A percentile compares a stretch with the other conserved stretches of the same genome.
Evolutionary conservation across 2,329 filamentous ascomycete genomes (phyloP).

Genomic region (Colletotrichum scovillei): DNA sequence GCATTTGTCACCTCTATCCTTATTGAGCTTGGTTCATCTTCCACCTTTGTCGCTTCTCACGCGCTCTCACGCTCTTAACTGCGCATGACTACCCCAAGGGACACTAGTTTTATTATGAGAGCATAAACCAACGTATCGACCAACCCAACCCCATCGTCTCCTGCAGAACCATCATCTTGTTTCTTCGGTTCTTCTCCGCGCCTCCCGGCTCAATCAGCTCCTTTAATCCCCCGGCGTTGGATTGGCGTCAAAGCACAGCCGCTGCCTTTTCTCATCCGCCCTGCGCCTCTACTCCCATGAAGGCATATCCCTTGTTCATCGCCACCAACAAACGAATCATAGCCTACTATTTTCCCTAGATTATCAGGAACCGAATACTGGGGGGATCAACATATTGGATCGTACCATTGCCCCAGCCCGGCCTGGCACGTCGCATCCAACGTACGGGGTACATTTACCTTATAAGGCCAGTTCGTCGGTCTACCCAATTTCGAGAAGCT

Average conservation of each 20-base stretch:
- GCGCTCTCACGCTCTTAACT: neutral
- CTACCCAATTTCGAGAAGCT: neutral
- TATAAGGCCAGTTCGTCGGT: conserved; percentile 10
- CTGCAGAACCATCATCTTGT: neutral
- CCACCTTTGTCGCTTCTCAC: neutral
- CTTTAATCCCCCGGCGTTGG: neutral
- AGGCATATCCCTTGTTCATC: conserved; percentile 22
- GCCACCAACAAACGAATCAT: conserved; percentile 11
- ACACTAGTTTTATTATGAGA: neutral
- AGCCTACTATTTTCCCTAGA: neutral
- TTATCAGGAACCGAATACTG: neutral
- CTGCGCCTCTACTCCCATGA: neutral
- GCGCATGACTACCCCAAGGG: neutral
- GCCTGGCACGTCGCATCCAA: neutral
- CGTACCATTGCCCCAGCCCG: conserved; percentile 9
- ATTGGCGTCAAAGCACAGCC: conserved; percentile 13
- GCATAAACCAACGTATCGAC: neutral
- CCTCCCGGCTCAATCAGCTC: neutral
- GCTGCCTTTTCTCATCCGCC: neutral
- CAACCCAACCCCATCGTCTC: neutral
- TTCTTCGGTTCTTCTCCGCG: neutral
- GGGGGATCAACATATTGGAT: neutral
- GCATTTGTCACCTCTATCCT: neutral
- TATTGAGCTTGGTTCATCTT: neutral
- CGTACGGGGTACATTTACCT: too few relatives aligned